Evolutionary conservation across 2,329 filamentous ascomycete genomes (phyloP).

Genomic region (Rutstroemia sp.): DNA sequence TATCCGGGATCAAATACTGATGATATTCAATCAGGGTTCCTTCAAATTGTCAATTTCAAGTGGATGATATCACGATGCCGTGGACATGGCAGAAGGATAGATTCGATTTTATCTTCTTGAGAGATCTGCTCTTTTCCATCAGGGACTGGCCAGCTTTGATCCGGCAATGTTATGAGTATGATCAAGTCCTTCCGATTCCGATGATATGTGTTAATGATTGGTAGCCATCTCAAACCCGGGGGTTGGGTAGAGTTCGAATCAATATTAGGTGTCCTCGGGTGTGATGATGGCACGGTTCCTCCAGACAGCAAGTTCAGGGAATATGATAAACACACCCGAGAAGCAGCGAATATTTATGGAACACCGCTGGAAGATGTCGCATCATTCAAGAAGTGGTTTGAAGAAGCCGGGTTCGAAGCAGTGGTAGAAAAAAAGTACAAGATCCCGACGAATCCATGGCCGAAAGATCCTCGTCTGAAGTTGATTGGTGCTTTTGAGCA

Average conservation of each 20-base stretch:
- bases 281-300: conserved; percentile 11
- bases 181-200: not conserved
- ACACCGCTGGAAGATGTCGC: not conserved
- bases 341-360: not conserved
- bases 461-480: conserved; percentile 22
- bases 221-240: conserved; percentile 25
- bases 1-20: not conserved
- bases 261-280: not conserved
- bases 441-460: conserved; percentile 23
- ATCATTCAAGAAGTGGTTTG: conserved; percentile 22
- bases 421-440: conserved; percentile 23
- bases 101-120: conserved; percentile 1
- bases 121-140: not conserved
- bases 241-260: not conserved
- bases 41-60: conserved; percentile 25
- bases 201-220: not conserved
- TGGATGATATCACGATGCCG: conserved; percentile 28
- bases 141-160: not conserved
- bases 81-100: conserved; percentile 21
- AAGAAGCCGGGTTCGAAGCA: conserved; percentile 20
- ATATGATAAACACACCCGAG: conserved; percentile 4
- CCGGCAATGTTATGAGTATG: conserved; percentile 5
- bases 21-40: conserved; percentile 12
- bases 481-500: conserved; percentile 10
- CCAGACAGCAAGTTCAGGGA: conserved; percentile 7